Evolutionary conservation across 2,329 filamentous ascomycete genomes (phyloP), one percentile per base, ranked within the genome.

Genomic region (Dendrostoma leiphaemia): DNA sequence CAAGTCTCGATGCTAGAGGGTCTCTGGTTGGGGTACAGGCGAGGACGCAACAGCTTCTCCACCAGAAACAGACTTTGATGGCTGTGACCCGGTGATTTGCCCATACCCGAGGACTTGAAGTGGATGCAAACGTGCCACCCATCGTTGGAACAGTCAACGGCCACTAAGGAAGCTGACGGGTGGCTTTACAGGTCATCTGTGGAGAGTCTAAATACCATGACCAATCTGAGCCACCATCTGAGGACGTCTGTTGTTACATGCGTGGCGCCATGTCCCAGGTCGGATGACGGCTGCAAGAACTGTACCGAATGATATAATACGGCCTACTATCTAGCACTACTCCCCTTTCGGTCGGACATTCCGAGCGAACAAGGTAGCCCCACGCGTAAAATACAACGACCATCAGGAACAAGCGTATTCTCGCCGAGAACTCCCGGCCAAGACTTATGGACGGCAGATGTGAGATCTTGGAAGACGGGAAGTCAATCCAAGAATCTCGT

Each of bases 131-230:
- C n/a, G 41, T 15, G 38, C 38, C 21, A 41, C n/a, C 38, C 38
- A 26, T 41, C 26, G n/a, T 26, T 26, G 38, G 26, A 41, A 41
- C 38, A 41, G n/a, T n/a, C n/a, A n/a, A n/a, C n/a, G n/a, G n/a
- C n/a, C 23, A 26, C 10, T 41, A 23, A 41, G 15, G 10, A 23
- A n/a, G n/a, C 38, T n/a, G 44, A 34, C 44, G 17, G 23, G 28
- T 34, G 44, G 29, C n/a, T n/a, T n/a, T n/a, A 46, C 44, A 46
- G 29, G 44, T 46, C 44, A 46, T 46, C 44, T 46, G 44, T 46
- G 44, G 28, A 19, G 34, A 37, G 44, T 46, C 44, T 29, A 34
- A 44, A 44, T 9, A 26, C 26, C 17, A 13, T 45, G n/a, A 45
- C 43, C 43, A 46, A 26, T n/a, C 44, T 21, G 38, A 40, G 19